Evolutionary conservation across 23 red algal genomes (phyloP).

Genomic region (Agarophyton chilense): DNA sequence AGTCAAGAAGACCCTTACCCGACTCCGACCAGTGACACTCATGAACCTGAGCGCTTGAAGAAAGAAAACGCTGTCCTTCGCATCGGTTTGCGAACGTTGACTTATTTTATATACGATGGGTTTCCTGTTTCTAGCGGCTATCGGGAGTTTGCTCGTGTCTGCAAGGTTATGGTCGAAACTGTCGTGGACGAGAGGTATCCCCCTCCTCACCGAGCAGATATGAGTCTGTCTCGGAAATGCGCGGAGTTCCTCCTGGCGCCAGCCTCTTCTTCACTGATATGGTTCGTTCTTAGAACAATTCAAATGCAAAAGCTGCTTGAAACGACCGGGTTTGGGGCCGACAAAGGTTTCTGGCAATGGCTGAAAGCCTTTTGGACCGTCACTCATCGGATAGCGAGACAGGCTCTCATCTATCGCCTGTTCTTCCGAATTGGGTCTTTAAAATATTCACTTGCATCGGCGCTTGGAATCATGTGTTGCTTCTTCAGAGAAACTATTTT

Average conservation of each 20-base stretch:
- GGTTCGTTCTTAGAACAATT: constrained; percentile 23
- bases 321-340: neutral
- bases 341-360: neutral
- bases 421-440: constrained; percentile 73
- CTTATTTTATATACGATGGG: constrained; percentile 49
- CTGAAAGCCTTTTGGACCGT: constrained; percentile 55
- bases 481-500: constrained; percentile 82
- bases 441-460: constrained; percentile 57
- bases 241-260: constrained; percentile 38
- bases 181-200: constrained; percentile 53
- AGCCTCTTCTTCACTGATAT: constrained; percentile 38
- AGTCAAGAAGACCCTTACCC: neutral
- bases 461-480: constrained; percentile 64
- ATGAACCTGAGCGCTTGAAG: neutral
- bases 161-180: constrained; percentile 45
- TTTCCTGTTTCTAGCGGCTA: constrained; percentile 15
- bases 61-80: constrained; percentile 24
- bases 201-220: constrained; percentile 60
- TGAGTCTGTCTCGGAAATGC: constrained; percentile 28
- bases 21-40: neutral
- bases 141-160: constrained; percentile 51
- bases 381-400: constrained; percentile 65
- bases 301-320: neutral
- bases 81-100: neutral
- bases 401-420: constrained; percentile 85